Evolutionary conservation across 2,329 filamentous ascomycete genomes (phyloP).

Genomic region (Diaporthe batatas): DNA sequence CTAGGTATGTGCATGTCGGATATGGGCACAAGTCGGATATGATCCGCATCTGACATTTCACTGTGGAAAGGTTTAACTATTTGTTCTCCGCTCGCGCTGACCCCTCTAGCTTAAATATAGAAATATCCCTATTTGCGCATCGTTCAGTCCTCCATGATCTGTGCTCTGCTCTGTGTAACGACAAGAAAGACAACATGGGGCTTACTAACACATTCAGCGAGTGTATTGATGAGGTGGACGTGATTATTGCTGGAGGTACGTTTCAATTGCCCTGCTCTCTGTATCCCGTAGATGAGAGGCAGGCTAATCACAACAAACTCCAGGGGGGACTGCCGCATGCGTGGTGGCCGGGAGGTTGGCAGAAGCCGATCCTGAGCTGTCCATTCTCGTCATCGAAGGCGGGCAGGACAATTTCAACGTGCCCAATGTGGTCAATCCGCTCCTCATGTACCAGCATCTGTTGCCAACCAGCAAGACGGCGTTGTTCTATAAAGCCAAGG

Average conservation of each 20-base stretch:
- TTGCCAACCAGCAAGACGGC: constrained; percentile 58
- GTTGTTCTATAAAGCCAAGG: constrained; percentile 64
- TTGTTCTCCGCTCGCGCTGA: background rate
- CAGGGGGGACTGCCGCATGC: constrained; percentile 63
- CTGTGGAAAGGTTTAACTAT: background rate
- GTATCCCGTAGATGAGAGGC: background rate
- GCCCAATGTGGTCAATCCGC: constrained; percentile 64
- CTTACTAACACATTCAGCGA: constrained; percentile 45
- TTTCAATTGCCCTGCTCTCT: background rate
- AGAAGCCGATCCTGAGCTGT: constrained; percentile 62
- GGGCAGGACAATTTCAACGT: constrained; percentile 66
- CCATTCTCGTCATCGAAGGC: constrained; percentile 66
- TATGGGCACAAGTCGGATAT: background rate
- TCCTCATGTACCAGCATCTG: constrained; percentile 61
- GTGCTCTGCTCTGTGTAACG: background rate
- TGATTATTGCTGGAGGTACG: constrained; percentile 54
- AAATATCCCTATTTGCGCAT: background rate
- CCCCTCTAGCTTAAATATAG: background rate
- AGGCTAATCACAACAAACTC: constrained; percentile 6
- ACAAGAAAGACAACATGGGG: background rate
- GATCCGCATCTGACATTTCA: background rate
- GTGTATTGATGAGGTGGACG: constrained; percentile 54
- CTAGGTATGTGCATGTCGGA: background rate
- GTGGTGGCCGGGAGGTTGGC: constrained; percentile 64
- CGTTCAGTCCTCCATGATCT: too few species aligned